These are phyloP conservation scores for Zanthoxylum bungeanum DNA, from an alignment of 345 rosid genomes.

Conservation along the genomic window DNA sequence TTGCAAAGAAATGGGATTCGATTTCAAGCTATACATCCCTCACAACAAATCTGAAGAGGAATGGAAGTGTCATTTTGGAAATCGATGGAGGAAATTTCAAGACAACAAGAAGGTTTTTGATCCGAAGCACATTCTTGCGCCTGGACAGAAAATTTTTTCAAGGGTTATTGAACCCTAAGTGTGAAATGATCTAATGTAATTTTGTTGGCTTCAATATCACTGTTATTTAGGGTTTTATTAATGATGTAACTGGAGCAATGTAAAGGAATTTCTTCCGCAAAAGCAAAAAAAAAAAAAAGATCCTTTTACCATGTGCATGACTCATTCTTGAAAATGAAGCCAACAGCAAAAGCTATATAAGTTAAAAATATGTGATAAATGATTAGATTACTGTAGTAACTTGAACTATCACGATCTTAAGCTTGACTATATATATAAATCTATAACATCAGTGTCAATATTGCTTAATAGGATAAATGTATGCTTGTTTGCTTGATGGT, in stretches of 20 bases:
- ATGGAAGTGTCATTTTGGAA: constrained; percentile 83
- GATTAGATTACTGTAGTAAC: constrained; percentile 18
- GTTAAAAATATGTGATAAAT: too few relatives aligned
- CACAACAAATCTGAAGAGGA: constrained; percentile 71
- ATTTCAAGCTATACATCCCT: constrained; percentile 84
- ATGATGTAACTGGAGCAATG: constrained; percentile 17
- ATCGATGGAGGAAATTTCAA: constrained; percentile 64
- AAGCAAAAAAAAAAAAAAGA: too few relatives aligned
- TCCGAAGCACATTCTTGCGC: constrained; percentile 84
- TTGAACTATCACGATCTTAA: constrained; percentile 13
- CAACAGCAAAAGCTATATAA: too few relatives aligned
- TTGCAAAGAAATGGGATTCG: constrained; percentile 51
- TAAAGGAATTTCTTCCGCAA: constrained; percentile 12
- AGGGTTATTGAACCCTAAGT: constrained; percentile 21
- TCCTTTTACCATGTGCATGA: not conserved
- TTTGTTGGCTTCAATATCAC: not conserved
- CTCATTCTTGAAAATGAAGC: not conserved
- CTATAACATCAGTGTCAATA: constrained; percentile 2
- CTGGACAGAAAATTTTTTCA: constrained; percentile 81
- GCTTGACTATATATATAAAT: too few relatives aligned
- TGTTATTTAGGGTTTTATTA: constrained; percentile 1
- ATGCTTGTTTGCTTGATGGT: too few relatives aligned
- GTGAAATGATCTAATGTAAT: constrained; percentile 10
- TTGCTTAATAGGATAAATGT: not conserved
- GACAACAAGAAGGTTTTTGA: constrained; percentile 66